Conservation (phyloP, 2,329 filamentous ascomycete genomes). For the Setomelanomma holmii region DNA sequence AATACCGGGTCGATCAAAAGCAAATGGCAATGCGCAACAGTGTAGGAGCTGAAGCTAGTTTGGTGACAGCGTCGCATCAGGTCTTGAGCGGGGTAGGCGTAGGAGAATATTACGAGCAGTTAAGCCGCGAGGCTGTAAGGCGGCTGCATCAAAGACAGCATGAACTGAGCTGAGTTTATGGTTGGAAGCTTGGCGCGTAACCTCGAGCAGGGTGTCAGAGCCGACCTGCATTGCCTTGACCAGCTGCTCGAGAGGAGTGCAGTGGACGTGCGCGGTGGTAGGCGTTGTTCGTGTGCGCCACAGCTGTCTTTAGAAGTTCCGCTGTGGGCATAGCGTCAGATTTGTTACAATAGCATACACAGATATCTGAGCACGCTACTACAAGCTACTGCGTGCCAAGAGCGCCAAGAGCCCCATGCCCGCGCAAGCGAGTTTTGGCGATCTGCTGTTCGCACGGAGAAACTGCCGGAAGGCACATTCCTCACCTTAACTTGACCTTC, state of each 20-base stretch:
- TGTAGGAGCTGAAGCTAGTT: neutral
- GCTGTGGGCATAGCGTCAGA: neutral
- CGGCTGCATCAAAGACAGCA: neutral
- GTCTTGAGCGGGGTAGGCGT: neutral
- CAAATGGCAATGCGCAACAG: neutral
- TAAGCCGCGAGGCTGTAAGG: neutral
- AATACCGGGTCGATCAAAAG: neutral
- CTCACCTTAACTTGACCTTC: conserved; percentile 8
- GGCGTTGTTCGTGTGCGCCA: neutral
- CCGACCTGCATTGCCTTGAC: too few species aligned
- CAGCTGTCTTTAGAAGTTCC: neutral
- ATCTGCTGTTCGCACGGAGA: conserved; percentile 9
- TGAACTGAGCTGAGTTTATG: too few species aligned
- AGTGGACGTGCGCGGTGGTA: neutral
- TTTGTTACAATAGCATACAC: neutral
- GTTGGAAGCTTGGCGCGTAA: too few species aligned
- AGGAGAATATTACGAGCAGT: neutral
- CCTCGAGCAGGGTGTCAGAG: too few species aligned
- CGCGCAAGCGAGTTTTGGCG: conserved; percentile 4
- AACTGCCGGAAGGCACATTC: conserved; percentile 14
- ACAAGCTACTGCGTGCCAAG: conserved; percentile 1
- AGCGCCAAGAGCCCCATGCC: neutral
- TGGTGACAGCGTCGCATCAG: neutral
- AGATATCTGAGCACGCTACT: conserved; percentile 2
- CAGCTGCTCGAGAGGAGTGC: neutral